Percentiles rank a stretch among this genome's conserved stretches.
Conservation (phyloP, 129 eudicot species). For the Pseudognaphalium luteoalbum region DNA sequence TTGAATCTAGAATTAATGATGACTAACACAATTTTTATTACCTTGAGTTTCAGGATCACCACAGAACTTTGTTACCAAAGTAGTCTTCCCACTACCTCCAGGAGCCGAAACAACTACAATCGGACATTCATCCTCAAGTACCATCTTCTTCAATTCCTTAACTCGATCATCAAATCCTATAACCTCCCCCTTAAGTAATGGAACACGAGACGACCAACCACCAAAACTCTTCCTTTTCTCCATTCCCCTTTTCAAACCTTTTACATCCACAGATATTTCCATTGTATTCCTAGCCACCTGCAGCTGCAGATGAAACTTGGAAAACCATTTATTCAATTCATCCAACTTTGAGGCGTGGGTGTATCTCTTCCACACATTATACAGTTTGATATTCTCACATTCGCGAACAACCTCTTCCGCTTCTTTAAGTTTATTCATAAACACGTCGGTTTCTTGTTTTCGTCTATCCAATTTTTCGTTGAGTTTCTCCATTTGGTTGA, state of each 20-base stretch:
- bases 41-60: constrained; percentile 16
- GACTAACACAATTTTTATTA: background rate
- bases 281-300: background rate
- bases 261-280: constrained; percentile 3
- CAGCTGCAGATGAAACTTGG: background rate
- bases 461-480: background rate
- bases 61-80: constrained; percentile 19
- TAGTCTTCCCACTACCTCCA: constrained; percentile 29
- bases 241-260: constrained; percentile 4
- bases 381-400: background rate
- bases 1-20: too few species aligned
- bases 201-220: constrained; percentile 17
- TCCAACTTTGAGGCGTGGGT: background rate
- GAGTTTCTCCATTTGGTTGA: background rate
- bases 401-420: background rate
- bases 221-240: background rate
- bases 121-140: constrained; percentile 11
- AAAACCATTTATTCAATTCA: background rate
- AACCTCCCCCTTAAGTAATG: constrained; percentile 14
- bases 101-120: constrained; percentile 19
- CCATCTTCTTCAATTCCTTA: constrained; percentile 15
- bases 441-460: background rate
- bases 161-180: constrained; percentile 27
- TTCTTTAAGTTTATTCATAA: background rate
- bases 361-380: background rate